Percentiles rank a stretch among this genome's conserved stretches.
These are phyloP conservation scores for Mortierella alpina DNA, from an alignment of 192 early-diverging fungal genomes.

Conservation along the genomic window DNA sequence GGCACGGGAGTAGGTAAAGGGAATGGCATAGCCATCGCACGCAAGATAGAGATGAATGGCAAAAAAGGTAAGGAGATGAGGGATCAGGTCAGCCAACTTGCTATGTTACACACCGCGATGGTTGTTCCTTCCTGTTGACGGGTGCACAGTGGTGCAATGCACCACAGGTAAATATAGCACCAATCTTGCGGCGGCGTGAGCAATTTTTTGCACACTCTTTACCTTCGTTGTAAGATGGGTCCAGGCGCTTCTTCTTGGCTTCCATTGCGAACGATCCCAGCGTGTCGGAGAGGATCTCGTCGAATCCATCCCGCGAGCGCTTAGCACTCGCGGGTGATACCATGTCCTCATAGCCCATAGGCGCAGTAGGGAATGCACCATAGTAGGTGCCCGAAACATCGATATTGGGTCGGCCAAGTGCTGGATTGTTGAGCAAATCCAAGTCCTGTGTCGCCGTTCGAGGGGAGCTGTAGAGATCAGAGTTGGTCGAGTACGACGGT, in stretches of 20 bases:
- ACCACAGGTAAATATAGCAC: no score
- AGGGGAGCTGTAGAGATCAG: constrained; percentile 38
- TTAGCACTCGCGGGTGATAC: constrained; percentile 37
- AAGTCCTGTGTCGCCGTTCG: constrained; percentile 12
- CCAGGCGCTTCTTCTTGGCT: constrained; percentile 52
- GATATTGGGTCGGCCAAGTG: constrained; percentile 14
- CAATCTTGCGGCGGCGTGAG: constrained; percentile 1
- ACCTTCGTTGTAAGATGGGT: constrained; percentile 53
- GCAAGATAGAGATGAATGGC: no score
- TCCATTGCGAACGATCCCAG: constrained; percentile 49
- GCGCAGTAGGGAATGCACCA: constrained; percentile 13
- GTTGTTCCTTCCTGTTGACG: no score
- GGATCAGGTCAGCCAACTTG: no score
- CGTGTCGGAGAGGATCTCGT: constrained; percentile 44
- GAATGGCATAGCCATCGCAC: no score
- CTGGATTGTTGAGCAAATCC: constrained; percentile 5
- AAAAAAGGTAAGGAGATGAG: no score
- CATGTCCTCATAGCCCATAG: constrained; percentile 23
- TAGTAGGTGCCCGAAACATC: constrained; percentile 40
- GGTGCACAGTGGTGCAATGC: no score
- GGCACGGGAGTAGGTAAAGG: neutral
- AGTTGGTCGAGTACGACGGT: constrained; percentile 34
- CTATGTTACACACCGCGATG: no score
- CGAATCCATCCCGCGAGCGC: constrained; percentile 32
- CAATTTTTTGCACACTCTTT: neutral